Conservation (phyloP, 257 asterid genomes). For the Rhazya stricta region DNA sequence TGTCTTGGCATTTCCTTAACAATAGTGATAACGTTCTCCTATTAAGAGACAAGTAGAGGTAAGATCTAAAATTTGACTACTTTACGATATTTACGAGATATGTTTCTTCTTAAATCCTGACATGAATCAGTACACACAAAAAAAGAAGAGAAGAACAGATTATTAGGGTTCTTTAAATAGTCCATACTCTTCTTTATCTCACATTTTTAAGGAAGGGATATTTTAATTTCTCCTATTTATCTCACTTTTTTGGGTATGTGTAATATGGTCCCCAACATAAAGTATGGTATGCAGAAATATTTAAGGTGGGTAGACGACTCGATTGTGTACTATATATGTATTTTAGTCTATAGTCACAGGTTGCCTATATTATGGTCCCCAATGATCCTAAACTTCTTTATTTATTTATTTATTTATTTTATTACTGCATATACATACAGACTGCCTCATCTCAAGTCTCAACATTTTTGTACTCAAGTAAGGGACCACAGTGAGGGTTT, state of each 20-base stretch:
- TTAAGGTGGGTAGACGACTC: conserved; percentile 24
- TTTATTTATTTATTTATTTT: background rate
- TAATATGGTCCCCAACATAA: conserved; percentile 41
- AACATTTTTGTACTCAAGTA: conserved; percentile 3
- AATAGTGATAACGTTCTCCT: conserved; percentile 15
- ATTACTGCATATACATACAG: too few relatives aligned
- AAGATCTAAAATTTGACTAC: conserved; percentile 19
- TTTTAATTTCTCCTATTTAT: conserved; percentile 8
- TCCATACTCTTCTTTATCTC: background rate
- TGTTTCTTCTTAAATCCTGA: conserved; percentile 3
- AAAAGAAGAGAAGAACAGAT: background rate
- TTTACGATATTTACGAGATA: conserved; percentile 18
- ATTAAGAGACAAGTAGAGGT: conserved; percentile 4
- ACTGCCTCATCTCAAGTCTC: too few relatives aligned
- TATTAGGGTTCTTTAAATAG: background rate
- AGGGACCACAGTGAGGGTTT: conserved; percentile 38
- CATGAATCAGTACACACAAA: background rate
- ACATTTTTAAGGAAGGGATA: background rate
- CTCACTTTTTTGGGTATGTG: conserved; percentile 17
- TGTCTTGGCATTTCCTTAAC: conserved; percentile 20
- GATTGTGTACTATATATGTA: conserved; percentile 22
- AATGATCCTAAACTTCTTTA: conserved; percentile 7
- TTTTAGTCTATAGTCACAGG: background rate
- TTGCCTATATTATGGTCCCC: conserved; percentile 38
- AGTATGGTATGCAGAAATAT: conserved; percentile 17